These are phyloP conservation scores for Phylloporus sp. DNA, from an alignment of 768 basidiomycete genomes.

Conservation along the genomic window DNA sequence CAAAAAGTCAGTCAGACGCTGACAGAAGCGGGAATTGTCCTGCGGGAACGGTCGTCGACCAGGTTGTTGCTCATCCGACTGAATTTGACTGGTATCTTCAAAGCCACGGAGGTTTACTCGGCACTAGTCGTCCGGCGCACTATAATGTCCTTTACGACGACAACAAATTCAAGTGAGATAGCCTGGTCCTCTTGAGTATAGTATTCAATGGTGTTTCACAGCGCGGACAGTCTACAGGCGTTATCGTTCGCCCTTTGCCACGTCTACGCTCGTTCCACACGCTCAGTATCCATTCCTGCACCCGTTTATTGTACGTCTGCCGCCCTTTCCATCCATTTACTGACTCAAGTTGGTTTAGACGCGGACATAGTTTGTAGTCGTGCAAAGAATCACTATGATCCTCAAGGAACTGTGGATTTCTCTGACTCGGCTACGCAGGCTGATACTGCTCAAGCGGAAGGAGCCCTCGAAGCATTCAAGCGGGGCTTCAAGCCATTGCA, in stretches of 20 bases:
- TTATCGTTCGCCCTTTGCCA: constrained; percentile 76
- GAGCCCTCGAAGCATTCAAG: constrained; percentile 46
- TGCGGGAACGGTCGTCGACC: constrained; percentile 77
- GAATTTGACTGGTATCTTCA: constrained; percentile 79
- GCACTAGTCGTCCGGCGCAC: constrained; percentile 68
- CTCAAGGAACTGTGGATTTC: constrained; percentile 52
- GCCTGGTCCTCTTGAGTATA: background rate
- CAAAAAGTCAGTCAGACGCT: constrained; percentile 37
- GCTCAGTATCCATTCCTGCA: constrained; percentile 79
- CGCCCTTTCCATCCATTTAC: background rate
- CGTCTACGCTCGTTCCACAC: constrained; percentile 74
- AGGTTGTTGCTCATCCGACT: constrained; percentile 61
- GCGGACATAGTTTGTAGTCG: constrained; percentile 75
- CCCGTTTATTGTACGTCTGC: constrained; percentile 69
- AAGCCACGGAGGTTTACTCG: constrained; percentile 73
- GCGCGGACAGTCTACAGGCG: constrained; percentile 65
- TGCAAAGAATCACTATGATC: constrained; percentile 78
- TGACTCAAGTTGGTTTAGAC: constrained; percentile 39
- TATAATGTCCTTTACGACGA: constrained; percentile 45
- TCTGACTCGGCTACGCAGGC: constrained; percentile 54
- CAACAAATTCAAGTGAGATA: constrained; percentile 54
- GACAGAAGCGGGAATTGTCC: constrained; percentile 72
- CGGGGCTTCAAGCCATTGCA: constrained; percentile 57
- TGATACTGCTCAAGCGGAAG: constrained; percentile 39
- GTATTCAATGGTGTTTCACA: constrained; percentile 23